Percentiles rank a stretch among this genome's conserved stretches.
Evolutionary conservation across 306 rosid genomes (phyloP).

Genomic region (Trifolium fragiferum): DNA sequence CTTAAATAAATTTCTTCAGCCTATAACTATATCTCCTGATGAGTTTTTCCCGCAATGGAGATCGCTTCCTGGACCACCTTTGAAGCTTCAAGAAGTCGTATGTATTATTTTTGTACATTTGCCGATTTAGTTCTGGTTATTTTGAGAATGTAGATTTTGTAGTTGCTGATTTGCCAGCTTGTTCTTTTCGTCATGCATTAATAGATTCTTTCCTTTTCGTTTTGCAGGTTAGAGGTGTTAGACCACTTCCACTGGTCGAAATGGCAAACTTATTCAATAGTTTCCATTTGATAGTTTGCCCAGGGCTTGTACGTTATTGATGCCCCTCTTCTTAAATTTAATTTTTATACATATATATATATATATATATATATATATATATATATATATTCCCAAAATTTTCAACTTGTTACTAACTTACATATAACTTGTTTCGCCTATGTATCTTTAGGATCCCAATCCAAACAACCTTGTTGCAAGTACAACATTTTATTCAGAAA

Average conservation of each 20-base stretch:
- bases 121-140: conserved; percentile 10
- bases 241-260: conserved; percentile 81
- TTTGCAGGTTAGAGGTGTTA: conserved; percentile 95
- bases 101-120: conserved; percentile 39
- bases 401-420: conserved; percentile 36
- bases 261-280: conserved; percentile 80
- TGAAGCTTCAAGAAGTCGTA: conserved; percentile 99
- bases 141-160: neutral
- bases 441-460: conserved; percentile 81
- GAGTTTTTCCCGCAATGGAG: conserved; percentile 99
- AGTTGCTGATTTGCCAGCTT: conserved; percentile 7
- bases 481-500: conserved; percentile 89
- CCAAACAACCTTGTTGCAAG: conserved; percentile 94
- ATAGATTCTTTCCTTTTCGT: conserved; percentile 43
- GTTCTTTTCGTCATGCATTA: conserved; percentile 34
- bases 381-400: conserved; percentile 17
- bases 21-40: conserved; percentile 77
- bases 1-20: conserved; percentile 90
- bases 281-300: conserved; percentile 72
- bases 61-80: conserved; percentile 92
- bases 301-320: conserved; percentile 84
- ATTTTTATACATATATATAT: too few species aligned
- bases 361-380: too few species aligned
- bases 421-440: conserved; percentile 33
- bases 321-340: conserved; percentile 25